A percentile compares a stretch with the other conserved stretches of the same genome.
Conservation (phyloP, 2,329 filamentous ascomycete species). For the Neurospora crassa region DNA sequence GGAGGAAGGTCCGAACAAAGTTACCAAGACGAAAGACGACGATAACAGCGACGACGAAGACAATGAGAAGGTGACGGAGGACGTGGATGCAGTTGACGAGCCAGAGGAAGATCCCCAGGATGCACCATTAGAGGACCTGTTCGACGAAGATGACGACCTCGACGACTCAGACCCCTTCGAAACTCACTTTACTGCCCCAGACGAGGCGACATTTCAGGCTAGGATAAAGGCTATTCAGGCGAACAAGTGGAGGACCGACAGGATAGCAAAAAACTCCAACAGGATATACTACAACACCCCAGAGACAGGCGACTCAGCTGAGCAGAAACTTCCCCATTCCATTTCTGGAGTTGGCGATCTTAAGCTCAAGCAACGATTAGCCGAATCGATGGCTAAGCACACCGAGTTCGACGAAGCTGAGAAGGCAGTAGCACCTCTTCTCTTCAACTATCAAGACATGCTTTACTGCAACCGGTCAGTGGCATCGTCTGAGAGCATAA, state of each 20-base stretch:
- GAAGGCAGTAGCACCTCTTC: conserved; percentile 54
- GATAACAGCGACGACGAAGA: conserved; percentile 27
- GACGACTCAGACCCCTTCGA: conserved; percentile 63
- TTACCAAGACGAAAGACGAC: conserved; percentile 17
- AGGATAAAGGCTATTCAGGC: conserved; percentile 42
- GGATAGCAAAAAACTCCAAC: conserved; percentile 35
- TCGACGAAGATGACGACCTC: conserved; percentile 40
- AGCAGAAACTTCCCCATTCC: conserved; percentile 24
- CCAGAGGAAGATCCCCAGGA: conserved; percentile 32
- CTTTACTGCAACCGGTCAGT: conserved; percentile 65
- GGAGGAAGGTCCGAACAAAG: neutral
- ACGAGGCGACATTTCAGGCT: conserved; percentile 48
- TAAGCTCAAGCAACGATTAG: conserved; percentile 63
- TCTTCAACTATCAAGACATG: conserved; percentile 78
- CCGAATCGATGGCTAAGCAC: conserved; percentile 41
- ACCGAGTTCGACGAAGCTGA: conserved; percentile 52
- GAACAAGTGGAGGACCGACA: conserved; percentile 41
- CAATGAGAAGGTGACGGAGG: conserved; percentile 26
- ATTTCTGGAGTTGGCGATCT: conserved; percentile 35
- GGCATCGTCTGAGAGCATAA: conserved; percentile 57
- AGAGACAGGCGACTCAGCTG: conserved; percentile 25
- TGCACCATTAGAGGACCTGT: conserved; percentile 14
- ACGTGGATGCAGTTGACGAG: conserved; percentile 36
- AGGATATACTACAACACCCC: conserved; percentile 40
- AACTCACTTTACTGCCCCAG: conserved; percentile 62